Evolutionary conservation across 2,329 filamentous ascomycete species (phyloP), one percentile per base, ranked within the genome.

Genomic region (Teratosphaeria gauchensis): DNA sequence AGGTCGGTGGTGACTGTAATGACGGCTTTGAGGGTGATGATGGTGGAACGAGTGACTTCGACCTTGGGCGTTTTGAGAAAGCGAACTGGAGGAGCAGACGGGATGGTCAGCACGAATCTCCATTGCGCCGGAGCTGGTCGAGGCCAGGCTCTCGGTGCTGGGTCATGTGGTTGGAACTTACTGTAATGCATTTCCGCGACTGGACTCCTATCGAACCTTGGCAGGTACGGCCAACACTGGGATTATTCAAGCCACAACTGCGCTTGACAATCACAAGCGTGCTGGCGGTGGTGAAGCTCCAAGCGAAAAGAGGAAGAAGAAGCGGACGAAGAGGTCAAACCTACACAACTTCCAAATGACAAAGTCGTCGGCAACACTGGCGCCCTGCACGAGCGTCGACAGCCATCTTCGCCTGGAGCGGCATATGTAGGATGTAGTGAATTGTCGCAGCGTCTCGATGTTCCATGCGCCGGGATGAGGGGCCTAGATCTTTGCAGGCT

Each of bases 1-100:
- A 89, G 75, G 67, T 89, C 86, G 28, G 85, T 88, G 11, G 84
- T 86, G 67, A 89, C 79, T 46, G 85, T 86, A 59, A 88, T 75
- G 32, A 84, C 75, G 54, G 78, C 74, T 60, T 74, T 79, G 58
- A 84, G 71, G 16, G 71, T 69, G 58, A 78, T 68, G 16, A 66
- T 65, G 32, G 75, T 73, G 6, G 19, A 12, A 30, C 68, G 60
- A 57, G 77, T 74, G 59, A 72, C 70, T 51, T 70, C 66, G 48
- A 79, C 72, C 57, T 77, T 76, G 9, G 86, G 85, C 1, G 82
- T 75, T 66, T 88, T 88, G 64, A 89, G 77, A 65, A 88, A 87
- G 61, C 86, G 84, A 66, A 89, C 60, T 61, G 35, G 31, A 55
- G 14, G 54, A 42, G 35, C 9, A 16, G 54, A 28, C 12, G 16